Conservation (phyloP, 208 protist species). For the Leptomonas pyrrhocoris region DNA sequence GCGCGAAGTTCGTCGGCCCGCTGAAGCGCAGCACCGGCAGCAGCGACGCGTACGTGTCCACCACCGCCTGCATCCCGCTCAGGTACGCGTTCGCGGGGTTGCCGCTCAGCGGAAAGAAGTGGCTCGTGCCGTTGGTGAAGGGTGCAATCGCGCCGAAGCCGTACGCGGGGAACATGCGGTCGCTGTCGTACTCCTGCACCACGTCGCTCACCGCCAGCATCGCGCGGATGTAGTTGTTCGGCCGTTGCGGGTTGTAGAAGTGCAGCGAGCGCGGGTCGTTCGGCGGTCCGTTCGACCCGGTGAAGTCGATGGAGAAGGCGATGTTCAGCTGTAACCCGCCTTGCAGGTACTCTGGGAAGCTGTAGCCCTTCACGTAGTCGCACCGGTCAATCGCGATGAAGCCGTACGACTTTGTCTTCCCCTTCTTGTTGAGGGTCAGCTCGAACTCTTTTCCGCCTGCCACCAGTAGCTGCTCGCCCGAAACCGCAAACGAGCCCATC, state of each 20-base stretch:
- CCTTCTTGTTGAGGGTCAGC: conserved; percentile 31
- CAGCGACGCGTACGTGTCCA: conserved; percentile 49
- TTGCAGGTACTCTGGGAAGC: conserved; percentile 70
- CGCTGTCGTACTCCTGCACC: conserved; percentile 59
- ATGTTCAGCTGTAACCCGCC: conserved; percentile 65
- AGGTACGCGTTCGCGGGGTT: conserved; percentile 46
- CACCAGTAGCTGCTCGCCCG: conserved; percentile 23
- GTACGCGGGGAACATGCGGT: conserved; percentile 48
- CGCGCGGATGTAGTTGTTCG: conserved; percentile 52
- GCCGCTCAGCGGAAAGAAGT: conserved; percentile 61
- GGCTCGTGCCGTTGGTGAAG: conserved; percentile 42
- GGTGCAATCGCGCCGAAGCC: conserved; percentile 49
- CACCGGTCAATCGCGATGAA: conserved; percentile 26
- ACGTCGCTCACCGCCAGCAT: conserved; percentile 49
- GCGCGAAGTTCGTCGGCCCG: conserved; percentile 78
- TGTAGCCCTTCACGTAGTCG: conserved; percentile 16
- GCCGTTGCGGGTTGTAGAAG: conserved; percentile 35
- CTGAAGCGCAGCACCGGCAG: conserved; percentile 42
- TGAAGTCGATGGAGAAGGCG: conserved; percentile 81
- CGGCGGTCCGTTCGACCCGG: conserved; percentile 59
- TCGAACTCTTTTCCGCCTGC: conserved; percentile 21
- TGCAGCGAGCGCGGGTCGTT: conserved; percentile 61
- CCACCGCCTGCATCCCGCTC: conserved; percentile 55
- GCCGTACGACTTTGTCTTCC: conserved; percentile 38
- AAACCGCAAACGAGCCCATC: conserved; percentile 33